Conservation (phyloP, 108 stramenopile genomes). For the Nitzschia palea region DNA sequence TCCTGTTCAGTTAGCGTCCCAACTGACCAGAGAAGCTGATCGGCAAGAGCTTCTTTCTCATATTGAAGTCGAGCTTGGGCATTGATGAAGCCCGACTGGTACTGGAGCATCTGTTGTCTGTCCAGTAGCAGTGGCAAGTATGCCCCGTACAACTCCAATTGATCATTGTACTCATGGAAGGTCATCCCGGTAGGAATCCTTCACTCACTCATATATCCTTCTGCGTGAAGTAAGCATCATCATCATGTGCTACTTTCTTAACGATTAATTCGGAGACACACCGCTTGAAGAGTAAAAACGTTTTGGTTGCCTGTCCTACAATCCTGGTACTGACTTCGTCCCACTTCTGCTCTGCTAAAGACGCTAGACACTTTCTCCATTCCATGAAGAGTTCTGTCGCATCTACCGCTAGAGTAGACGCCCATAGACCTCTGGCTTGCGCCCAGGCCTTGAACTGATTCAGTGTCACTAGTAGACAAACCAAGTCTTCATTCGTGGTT, state of each 20-base stretch:
- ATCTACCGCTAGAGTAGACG: neutral
- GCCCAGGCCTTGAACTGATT: neutral
- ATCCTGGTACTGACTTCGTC: neutral
- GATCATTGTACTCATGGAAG: neutral
- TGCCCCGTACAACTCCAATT: neutral
- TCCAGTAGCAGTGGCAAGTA: neutral
- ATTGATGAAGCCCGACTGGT: neutral
- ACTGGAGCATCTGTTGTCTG: neutral
- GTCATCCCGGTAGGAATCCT: neutral
- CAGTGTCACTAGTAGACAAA: neutral
- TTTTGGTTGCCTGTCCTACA: neutral
- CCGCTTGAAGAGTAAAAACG: conserved; percentile 1
- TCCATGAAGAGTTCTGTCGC: neutral
- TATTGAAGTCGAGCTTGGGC: neutral
- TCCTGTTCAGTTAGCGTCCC: neutral
- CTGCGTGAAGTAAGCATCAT: neutral
- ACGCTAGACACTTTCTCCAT: neutral
- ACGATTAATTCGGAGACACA: neutral
- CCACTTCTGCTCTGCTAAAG: neutral
- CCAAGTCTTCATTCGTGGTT: conserved; percentile 6
- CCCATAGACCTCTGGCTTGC: neutral
- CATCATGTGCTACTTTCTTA: neutral
- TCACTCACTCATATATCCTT: neutral
- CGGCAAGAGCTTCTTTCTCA: neutral
- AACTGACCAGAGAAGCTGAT: neutral